Base-by-base conservation (phyloP, 2,329 filamentous ascomycete genomes). In the Fusarium sp. region DNA sequence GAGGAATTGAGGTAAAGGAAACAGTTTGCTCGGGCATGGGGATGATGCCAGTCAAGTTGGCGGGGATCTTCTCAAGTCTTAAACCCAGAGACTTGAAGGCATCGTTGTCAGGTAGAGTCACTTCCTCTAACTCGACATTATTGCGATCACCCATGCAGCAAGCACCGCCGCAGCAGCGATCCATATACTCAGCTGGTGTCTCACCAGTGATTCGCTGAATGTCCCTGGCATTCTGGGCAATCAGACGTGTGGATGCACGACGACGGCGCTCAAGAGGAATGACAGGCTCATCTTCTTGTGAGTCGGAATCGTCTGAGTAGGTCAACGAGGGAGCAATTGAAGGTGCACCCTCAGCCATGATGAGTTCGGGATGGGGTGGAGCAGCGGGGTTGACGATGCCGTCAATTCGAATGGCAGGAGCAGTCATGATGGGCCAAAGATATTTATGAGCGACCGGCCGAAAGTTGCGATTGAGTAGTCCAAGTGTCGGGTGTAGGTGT, bases 21-120 rank as follows among this genome's bases (percentile, higher is more conserved):
- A 94, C 85, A 1, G 87, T 95, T 79, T 92, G 90, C 45, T 90
- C 87, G 1, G 94, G 94, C 47, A 97, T 76, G 10, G 91, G 88
- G 54, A 87, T 83, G 23, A 94, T 81, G 70, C 88, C 90, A 39
- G 90, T 93, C 63, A 98, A 83, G 18, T 86, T 83, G 48, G 89
- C 92, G 8, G 90, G 91, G 52, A 98, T 88, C 31, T 89, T 85
- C 58, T 89, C 88, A 62, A 98, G 85, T 72, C 90, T 91, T 70
- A 98, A 85, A 51, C 89, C 84, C 47, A 99, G 85, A 62, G 90
- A 92, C 56, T 88, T 86, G 81, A 92, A 99, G 17, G 96, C 96
- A 61, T 90, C 86, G 73, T 97, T 98, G 77, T 96, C 89, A 2
- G 95, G 94, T 4, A 88, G 75, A 17, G 81, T 73, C 20, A 90